A percentile compares a stretch with the other conserved stretches of the same genome.
phyloP scores from a whole-genome alignment of 2,329 filamentous ascomycete species.

The Ophiostoma perfectum region DNA sequence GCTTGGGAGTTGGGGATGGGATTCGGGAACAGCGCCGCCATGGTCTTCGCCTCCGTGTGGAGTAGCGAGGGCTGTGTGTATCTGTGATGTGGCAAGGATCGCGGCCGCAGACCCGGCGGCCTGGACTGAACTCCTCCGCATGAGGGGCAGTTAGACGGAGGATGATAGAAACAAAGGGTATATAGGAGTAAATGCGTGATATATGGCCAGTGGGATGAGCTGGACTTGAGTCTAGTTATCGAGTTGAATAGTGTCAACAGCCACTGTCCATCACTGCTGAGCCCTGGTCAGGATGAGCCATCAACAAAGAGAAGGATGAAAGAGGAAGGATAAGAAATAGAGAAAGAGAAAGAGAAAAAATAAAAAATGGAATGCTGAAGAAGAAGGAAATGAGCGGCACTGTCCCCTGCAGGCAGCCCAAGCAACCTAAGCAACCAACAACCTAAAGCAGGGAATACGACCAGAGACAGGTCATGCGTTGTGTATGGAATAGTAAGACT shows the following conservation, averaged over 20 bases:
- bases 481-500: background rate
- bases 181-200: background rate
- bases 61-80: background rate
- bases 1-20: background rate
- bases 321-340: background rate
- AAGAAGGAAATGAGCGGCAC: background rate
- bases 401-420: conserved; percentile 5
- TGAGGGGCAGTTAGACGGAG: background rate
- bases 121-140: background rate
- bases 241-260: background rate
- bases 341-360: background rate
- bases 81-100: conserved; percentile 1
- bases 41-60: conserved; percentile 12
- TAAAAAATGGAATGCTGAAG: background rate
- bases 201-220: background rate
- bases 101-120: conserved; percentile 4
- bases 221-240: background rate
- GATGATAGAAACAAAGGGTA: background rate
- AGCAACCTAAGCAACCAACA: background rate
- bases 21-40: conserved; percentile 5
- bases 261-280: conserved; percentile 3
- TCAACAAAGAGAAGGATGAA: background rate
- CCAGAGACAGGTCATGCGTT: background rate
- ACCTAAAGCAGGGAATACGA: background rate
- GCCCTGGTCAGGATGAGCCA: conserved; percentile 4